Base-by-base conservation (phyloP, 148 eudicot genomes). In the Fagopyrum homotropicum region DNA sequence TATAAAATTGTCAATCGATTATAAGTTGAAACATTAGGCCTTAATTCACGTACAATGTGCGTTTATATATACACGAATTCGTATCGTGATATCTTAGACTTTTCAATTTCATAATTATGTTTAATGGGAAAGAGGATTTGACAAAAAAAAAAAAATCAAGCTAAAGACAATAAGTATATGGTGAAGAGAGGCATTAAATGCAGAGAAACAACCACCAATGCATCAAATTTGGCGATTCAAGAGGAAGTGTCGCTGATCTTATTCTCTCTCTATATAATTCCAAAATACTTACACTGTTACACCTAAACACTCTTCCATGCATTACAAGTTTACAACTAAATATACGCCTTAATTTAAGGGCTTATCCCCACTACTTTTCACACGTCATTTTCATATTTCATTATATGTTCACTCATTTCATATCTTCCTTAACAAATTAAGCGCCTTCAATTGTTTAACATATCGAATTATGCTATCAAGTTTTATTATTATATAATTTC, bases 141-240 rank as follows among this genome's bases (percentile, higher is more conserved):
- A 17, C 15, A 55, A 15, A 15, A 17, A 57, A 55, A 15, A 15
- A 17, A 57, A 57, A 59, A 51, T 5, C 15, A 12, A 7, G 3
- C 11, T 5, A 5, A 57, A 4, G 26, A n/a, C 3, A 61, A 30
- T 64, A 22, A 35, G 2, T 30, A 30, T 35, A 2, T 35, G 40
- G 40, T 35, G 19, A 5, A 66, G 71, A 40, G 15, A 66, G 71
- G 17, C 46, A 66, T 66, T 66, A 66, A 66, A 66, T 66, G 71
- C 71, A 66, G 1, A 66, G 1, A 66, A 1, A 14, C 71, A 66
- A 14, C 71, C 46, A 66, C 17, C 45, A 64, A 22, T 22, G 40
- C 2, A 64, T 35, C 70, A 30, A 64, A 64, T 35, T 35, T 35
- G 45, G 45, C 69, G 69, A 12, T 2, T 35, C 7, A 4, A 63